A percentile compares a stretch with the other conserved stretches of the same genome.
Evolutionary conservation across 2,329 filamentous ascomycete genomes (phyloP).

Genomic region (Fusarium temperatum): DNA sequence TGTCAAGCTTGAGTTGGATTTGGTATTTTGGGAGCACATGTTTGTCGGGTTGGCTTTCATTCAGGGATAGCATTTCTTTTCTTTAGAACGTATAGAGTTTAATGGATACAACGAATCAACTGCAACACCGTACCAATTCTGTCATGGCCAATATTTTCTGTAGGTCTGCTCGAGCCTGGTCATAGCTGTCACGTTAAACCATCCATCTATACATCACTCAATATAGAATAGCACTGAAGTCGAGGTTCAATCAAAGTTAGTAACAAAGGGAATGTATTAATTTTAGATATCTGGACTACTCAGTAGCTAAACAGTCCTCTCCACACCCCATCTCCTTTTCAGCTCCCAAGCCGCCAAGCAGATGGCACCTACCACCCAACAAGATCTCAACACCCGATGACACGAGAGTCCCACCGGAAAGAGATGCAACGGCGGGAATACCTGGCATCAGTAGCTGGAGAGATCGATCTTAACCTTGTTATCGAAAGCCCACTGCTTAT

Average conservation of each 20-base stretch:
- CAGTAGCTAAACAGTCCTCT: not conserved
- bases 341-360: not conserved
- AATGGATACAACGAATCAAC: not conserved
- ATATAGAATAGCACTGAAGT: not conserved
- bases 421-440: not conserved
- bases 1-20: not conserved
- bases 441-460: not conserved
- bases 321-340: not conserved
- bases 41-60: not conserved
- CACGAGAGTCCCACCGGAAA: not conserved
- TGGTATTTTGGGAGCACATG: too few species aligned
- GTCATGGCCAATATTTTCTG: rapidly evolving
- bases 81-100: not conserved
- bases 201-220: too few species aligned
- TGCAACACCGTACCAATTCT: rapidly evolving
- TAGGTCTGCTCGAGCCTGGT: not conserved
- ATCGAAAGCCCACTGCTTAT: not conserved
- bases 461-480: not conserved
- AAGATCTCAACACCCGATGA: not conserved
- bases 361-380: not conserved
- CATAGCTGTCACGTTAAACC: rapidly evolving
- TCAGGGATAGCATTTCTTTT: not conserved
- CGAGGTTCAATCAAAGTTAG: not conserved
- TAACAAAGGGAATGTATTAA: not conserved
- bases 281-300: not conserved